Evolutionary conservation across 345 rosid species (phyloP).

Genomic region (Melaleuca quinquenervia): DNA sequence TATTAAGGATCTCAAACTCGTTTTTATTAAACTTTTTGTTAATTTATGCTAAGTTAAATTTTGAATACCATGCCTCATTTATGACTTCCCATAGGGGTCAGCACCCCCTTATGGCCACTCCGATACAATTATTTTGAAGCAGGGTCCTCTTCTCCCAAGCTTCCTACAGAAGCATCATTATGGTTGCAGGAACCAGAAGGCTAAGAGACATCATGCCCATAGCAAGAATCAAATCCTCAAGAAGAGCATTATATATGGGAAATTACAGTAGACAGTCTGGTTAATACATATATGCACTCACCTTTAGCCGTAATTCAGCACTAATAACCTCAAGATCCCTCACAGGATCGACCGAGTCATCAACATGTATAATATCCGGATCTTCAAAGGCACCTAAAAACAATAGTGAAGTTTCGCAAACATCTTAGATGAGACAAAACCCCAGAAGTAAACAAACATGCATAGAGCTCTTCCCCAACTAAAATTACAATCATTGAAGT

Average conservation of each 20-base stretch:
- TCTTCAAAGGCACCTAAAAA: conserved; percentile 90
- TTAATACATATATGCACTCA: neutral
- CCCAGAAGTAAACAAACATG: neutral
- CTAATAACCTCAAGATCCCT: conserved; percentile 83
- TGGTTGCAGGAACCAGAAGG: neutral
- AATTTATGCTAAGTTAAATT: neutral
- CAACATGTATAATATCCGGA: conserved; percentile 91
- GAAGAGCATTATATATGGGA: neutral
- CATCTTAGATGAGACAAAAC: neutral
- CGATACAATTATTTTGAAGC: neutral
- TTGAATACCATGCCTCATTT: neutral
- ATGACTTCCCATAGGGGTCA: neutral
- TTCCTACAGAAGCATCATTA: neutral
- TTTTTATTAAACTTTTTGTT: neutral
- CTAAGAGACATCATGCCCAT: neutral
- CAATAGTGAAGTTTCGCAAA: neutral
- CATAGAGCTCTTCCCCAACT: neutral
- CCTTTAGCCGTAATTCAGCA: conserved; percentile 84
- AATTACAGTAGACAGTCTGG: neutral
- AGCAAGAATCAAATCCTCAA: neutral
- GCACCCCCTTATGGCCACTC: neutral
- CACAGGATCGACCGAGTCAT: conserved; percentile 88
- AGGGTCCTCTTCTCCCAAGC: neutral
- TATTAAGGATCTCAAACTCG: neutral
- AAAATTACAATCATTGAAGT: neutral